phyloP scores from a whole-genome alignment of 2,329 filamentous ascomycete genomes.

The Beauveria asiatica region DNA sequence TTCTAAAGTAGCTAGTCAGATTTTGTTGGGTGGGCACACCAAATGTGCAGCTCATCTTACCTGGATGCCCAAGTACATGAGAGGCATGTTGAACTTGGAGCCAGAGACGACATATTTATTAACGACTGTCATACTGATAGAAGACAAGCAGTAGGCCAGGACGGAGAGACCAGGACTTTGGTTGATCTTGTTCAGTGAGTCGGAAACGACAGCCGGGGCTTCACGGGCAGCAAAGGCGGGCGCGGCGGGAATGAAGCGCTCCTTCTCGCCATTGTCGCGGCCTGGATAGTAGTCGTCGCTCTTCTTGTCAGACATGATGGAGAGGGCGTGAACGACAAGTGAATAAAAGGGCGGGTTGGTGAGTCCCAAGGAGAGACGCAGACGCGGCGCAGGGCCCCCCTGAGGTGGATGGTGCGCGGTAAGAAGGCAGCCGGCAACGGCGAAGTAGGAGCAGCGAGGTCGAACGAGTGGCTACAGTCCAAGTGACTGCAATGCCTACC shows the following conservation, averaged over 20 bases:
- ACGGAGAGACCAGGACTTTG: constrained; percentile 48
- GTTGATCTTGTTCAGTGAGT: constrained; percentile 10
- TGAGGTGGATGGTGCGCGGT: not conserved
- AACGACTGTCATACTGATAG: constrained; percentile 93
- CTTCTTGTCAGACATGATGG: constrained; percentile 11
- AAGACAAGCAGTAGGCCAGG: constrained; percentile 76
- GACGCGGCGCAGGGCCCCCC: not conserved
- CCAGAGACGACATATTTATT: constrained; percentile 93
- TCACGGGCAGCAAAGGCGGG: constrained; percentile 3
- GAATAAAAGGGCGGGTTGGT: not conserved
- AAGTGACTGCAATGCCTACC: not conserved
- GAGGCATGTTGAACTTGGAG: constrained; percentile 79
- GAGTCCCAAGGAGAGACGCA: not conserved
- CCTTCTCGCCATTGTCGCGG: constrained; percentile 9
- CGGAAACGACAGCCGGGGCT: constrained; percentile 1
- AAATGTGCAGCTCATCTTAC: constrained; percentile 38
- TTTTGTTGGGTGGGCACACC: not conserved
- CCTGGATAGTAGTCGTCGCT: constrained; percentile 11
- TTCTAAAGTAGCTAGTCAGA: constrained; percentile 43
- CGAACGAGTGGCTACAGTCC: not conserved
- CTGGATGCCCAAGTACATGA: constrained; percentile 82
- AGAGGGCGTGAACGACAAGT: not conserved
- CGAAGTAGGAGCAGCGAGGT: not conserved
- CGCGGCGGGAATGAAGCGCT: constrained; percentile 11
- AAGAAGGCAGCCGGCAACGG: not conserved